Evolutionary conservation across 345 rosid species (phyloP).

Genomic region (Viola odorata): DNA sequence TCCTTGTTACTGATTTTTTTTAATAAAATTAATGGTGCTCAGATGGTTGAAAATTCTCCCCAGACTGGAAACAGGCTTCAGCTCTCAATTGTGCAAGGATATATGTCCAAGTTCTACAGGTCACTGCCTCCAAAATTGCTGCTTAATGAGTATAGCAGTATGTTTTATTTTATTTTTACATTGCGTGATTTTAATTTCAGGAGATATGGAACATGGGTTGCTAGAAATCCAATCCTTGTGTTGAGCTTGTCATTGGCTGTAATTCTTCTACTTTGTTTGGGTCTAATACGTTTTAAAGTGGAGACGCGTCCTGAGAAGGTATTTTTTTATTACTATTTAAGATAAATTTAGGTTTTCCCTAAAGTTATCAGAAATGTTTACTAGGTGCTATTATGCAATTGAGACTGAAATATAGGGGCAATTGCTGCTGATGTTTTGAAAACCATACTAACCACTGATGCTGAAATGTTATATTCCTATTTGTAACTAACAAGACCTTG

Average conservation of each 20-base stretch:
- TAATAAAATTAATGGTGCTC: slow-evolving; percentile 1
- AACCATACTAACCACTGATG: no score
- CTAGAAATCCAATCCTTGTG: slow-evolving; percentile 70
- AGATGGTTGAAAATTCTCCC: slow-evolving; percentile 72
- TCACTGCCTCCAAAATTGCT: slow-evolving; percentile 22
- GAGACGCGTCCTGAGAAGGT: slow-evolving; percentile 99
- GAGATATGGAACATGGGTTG: slow-evolving; percentile 89
- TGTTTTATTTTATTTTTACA: slow-evolving; percentile 8
- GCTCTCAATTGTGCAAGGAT: slow-evolving; percentile 86
- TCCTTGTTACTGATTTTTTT: slow-evolving; percentile 9
- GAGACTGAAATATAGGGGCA: background rate
- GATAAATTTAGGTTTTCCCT: background rate
- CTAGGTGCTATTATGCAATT: background rate
- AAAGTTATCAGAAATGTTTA: background rate
- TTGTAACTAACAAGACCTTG: no score
- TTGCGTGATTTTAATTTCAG: slow-evolving; percentile 36
- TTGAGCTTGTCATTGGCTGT: slow-evolving; percentile 55
- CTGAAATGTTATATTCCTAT: no score
- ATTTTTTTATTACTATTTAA: background rate
- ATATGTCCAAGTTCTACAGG: slow-evolving; percentile 83
- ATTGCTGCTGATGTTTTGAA: background rate
- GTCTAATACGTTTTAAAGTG: slow-evolving; percentile 82
- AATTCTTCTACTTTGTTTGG: slow-evolving; percentile 81
- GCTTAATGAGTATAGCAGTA: slow-evolving; percentile 10
- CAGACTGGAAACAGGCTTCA: slow-evolving; percentile 51